Evolutionary conservation across 345 rosid genomes (phyloP), one percentile per base, ranked within the genome.

Genomic region (Syzygium grande): DNA sequence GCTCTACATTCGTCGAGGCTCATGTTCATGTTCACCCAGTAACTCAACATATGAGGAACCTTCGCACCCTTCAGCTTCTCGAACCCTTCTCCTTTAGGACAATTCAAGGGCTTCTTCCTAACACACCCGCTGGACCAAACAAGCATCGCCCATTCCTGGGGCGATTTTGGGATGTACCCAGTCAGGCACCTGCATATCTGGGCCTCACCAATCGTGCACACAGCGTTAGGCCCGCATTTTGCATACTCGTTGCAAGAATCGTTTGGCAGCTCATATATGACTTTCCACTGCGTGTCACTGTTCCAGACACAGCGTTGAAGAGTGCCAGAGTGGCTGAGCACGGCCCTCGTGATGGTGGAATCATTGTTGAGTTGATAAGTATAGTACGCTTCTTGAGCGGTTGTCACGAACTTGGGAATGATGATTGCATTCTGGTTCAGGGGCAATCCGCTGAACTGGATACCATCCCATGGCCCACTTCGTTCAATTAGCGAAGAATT

Each of bases 401-500:
- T 86, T 3, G 30, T 21, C 52, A 86, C 55, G 23, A 86, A 86
- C 51, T 27, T 46, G 9, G 43, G 38, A 25, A 63, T 61, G 83
- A 22, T 56, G 73, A 58, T 23, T 5, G 52, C 14, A 52, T 86
- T 86, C 11, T 41, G 77, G 38, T 5, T 17, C 78, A 49, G 2
- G 6, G 56, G 16, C 52, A 52, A 4, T 51, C 87, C 87, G 1
- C 73, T 79, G 43, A 90, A 90, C 51, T 25, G 78, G 53, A 90
- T 25, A 25, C 91, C 92, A 59, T 89, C 54, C 92, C 94, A 93
- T 10, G 93, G 90, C 14, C 94, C 93, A 0, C n/a, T 90, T 38
- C 93, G 85, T 49, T 14, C 52, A 34, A 29, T 27, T 13, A 73
- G 85, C 17, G 23, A 49, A 3, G 91, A 87, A 61, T 90, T 93